Evolutionary conservation across 768 basidiomycete species (phyloP), one percentile per base, ranked within the genome.

Genomic region (Boletus rex-veris): DNA sequence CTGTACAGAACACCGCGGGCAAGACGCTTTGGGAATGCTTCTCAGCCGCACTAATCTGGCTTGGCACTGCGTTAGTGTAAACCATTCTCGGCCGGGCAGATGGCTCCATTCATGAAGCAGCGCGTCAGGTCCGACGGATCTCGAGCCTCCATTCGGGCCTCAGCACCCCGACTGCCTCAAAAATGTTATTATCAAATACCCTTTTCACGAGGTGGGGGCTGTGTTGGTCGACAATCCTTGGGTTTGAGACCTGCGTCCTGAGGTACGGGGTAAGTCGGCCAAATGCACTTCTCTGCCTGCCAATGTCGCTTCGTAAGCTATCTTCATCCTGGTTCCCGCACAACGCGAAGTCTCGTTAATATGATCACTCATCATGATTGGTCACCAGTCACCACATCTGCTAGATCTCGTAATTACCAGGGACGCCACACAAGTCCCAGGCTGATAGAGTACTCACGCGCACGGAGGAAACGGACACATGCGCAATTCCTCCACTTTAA

Each of bases 11-110:
- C 33, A 53, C 21, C 21, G 21, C 47, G 47, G 50, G 21, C 28
- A 51, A 26, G 24, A 38, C 42, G 0, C 18, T 55, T 62, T 52
- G 26, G 65, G 54, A 55, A 49, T 24, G 16, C 51, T 61, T 65
- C 65, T 57, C 59, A 57, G 62, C 59, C 55, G 60, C 60, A 65
- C 66, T 60, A 58, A 54, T 68, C 48, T 56, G 58, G 64, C 39
- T 52, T 48, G 58, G 55, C 57, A 59, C 64, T 44, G 38, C 53
- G 50, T 60, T 59, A 58, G 58, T 62, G 56, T 10, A 41, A 48
- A 19, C 64, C 57, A 45, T 65, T 62, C 54, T 59, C 40, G 63
- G 59, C 35, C 31, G 49, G 46, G 21, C 46, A 60, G 52, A 36
- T 24, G 54, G 14, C 45, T 53, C 54, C 39, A 43, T 59, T 54